A percentile compares a stretch with the other conserved stretches of the same genome.
phyloP scores from a whole-genome alignment of 2,329 filamentous ascomycete species.

The Exophiala sp. region DNA sequence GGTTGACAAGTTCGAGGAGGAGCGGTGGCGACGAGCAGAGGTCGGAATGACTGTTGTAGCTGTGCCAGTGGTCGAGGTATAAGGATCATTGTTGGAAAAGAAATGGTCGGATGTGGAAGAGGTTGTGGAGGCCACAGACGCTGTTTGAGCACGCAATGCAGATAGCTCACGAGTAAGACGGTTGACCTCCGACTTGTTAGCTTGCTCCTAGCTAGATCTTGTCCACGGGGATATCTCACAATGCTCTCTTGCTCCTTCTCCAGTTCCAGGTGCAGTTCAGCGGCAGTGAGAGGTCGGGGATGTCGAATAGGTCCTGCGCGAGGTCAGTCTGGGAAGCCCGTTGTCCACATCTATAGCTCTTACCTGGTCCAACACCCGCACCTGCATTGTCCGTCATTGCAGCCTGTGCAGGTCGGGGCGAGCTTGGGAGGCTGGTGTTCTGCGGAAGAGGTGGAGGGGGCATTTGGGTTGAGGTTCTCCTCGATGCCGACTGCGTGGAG shows the following conservation, averaged over 20 bases:
- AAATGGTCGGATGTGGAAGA: conserved; percentile 51
- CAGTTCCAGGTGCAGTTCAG: conserved; percentile 80
- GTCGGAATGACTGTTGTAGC: conserved; percentile 48
- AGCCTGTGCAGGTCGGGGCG: conserved; percentile 27
- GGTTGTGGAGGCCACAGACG: conserved; percentile 56
- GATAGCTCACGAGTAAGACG: conserved; percentile 84
- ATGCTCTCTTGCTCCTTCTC: conserved; percentile 95
- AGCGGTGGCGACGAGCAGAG: conserved; percentile 51
- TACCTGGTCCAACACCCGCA: conserved; percentile 39
- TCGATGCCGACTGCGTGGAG: conserved; percentile 32
- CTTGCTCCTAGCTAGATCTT: no score
- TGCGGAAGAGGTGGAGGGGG: conserved; percentile 36
- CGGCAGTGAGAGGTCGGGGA: conserved; percentile 77
- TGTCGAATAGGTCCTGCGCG: conserved; percentile 68
- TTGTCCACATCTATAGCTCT: conserved; percentile 14
- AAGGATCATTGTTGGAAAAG: conserved; percentile 32
- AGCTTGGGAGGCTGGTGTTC: conserved; percentile 30
- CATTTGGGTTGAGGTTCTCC: conserved; percentile 46
- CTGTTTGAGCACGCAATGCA: conserved; percentile 65
- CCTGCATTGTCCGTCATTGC: conserved; percentile 33
- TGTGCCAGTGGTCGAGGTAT: conserved; percentile 38
- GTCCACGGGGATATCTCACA: no score
- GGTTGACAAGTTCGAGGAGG: conserved; percentile 49
- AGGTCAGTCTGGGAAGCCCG: neutral
- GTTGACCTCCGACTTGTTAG: conserved; percentile 61